Evolutionary conservation across 805 yeast genomes (phyloP).

Genomic region (Ogataea parapolymorpha): DNA sequence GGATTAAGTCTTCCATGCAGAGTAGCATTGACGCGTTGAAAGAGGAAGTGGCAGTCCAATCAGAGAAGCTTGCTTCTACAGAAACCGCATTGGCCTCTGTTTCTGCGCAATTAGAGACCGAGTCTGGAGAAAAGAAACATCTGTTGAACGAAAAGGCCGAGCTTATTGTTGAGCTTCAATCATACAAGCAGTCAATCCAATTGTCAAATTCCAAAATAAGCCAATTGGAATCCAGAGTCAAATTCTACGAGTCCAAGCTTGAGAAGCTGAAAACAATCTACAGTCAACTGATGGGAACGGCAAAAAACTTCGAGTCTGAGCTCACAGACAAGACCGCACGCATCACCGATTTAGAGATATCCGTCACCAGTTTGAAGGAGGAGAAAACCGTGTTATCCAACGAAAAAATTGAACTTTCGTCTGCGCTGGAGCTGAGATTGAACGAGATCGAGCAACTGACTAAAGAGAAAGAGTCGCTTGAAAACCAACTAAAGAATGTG

Average conservation of each 20-base stretch:
- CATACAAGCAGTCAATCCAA: constrained; percentile 14
- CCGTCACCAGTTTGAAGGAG: constrained; percentile 26
- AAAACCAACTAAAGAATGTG: constrained; percentile 6
- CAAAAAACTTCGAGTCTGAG: constrained; percentile 18
- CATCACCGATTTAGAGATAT: constrained; percentile 13
- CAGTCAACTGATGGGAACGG: constrained; percentile 19
- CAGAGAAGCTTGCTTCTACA: constrained; percentile 7
- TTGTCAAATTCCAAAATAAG: constrained; percentile 12
- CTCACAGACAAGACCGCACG: constrained; percentile 8
- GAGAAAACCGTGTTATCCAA: constrained; percentile 15
- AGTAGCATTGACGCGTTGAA: constrained; percentile 11
- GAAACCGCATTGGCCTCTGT: constrained; percentile 5
- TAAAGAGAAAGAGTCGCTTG: constrained; percentile 8
- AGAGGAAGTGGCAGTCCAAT: constrained; percentile 12
- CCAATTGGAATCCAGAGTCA: constrained; percentile 11
- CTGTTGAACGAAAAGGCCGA: constrained; percentile 15
- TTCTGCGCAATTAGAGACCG: constrained; percentile 1
- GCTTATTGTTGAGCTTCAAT: constrained; percentile 16
- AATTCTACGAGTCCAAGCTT: constrained; percentile 17
- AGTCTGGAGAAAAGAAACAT: constrained; percentile 15
- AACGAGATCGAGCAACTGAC: constrained; percentile 19
- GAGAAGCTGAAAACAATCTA: constrained; percentile 18
- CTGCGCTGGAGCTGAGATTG: constrained; percentile 20
- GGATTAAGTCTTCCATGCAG: constrained; percentile 18
- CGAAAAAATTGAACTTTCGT: constrained; percentile 23